Evolutionary conservation across 2,329 filamentous ascomycete genomes (phyloP).

Genomic region (Cladobotryum protrusum): DNA sequence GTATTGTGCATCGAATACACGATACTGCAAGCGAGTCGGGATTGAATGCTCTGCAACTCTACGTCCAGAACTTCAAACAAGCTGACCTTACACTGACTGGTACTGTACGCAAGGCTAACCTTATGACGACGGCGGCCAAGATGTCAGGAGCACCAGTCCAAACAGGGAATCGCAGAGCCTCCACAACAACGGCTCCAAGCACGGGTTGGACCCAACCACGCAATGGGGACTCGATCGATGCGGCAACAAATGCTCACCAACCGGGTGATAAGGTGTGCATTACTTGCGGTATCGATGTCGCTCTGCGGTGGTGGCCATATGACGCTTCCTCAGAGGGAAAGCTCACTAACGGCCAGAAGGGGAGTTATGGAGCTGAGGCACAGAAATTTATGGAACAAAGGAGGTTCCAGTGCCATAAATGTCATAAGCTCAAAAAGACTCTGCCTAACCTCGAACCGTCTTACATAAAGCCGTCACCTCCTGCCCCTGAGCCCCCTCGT

Average conservation of each 20-base stretch:
- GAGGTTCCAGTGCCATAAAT: constrained; percentile 71
- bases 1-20: constrained; percentile 69
- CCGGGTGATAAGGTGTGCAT: constrained; percentile 52
- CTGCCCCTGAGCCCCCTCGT: constrained; percentile 6
- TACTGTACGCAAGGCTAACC: constrained; percentile 85
- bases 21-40: constrained; percentile 66
- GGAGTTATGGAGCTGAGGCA: constrained; percentile 47
- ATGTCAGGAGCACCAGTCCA: constrained; percentile 30
- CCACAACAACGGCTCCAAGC: constrained; percentile 39
- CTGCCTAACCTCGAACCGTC: constrained; percentile 4
- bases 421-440: constrained; percentile 49
- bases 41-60: constrained; percentile 78
- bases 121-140: constrained; percentile 61
- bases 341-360: constrained; percentile 46
- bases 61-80: constrained; percentile 86
- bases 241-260: constrained; percentile 25
- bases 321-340: constrained; percentile 46
- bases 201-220: constrained; percentile 15
- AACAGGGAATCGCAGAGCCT: constrained; percentile 46
- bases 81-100: constrained; percentile 86
- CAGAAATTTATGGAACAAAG: constrained; percentile 54
- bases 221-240: constrained; percentile 22
- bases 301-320: constrained; percentile 66
- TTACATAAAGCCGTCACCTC: constrained; percentile 3
- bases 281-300: constrained; percentile 63